phyloP scores from a whole-genome alignment of 805 yeast species.

The Vanderwaltozyma yarrowii region DNA sequence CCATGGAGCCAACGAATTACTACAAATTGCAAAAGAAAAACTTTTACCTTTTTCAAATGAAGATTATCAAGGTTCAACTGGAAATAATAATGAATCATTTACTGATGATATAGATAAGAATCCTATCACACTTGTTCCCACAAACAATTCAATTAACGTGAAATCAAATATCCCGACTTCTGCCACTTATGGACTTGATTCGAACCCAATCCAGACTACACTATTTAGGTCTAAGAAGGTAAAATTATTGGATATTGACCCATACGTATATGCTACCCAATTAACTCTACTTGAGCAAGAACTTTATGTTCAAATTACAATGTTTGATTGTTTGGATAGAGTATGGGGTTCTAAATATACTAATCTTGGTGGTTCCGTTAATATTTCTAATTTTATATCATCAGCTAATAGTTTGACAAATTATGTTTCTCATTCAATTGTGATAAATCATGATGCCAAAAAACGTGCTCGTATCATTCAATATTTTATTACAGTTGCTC shows the following conservation, averaged over 20 bases:
- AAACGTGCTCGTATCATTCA: constrained; percentile 58
- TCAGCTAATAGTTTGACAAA: constrained; percentile 73
- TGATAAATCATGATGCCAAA: constrained; percentile 48
- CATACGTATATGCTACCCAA: constrained; percentile 71
- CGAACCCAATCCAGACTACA: background rate
- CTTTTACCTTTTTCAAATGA: background rate
- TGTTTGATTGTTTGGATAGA: constrained; percentile 61
- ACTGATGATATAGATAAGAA: background rate
- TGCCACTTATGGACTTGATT: background rate
- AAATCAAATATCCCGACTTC: background rate
- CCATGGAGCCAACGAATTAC: constrained; percentile 32
- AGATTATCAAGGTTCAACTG: background rate
- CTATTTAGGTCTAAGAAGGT: constrained; percentile 27
- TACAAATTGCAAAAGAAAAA: constrained; percentile 24
- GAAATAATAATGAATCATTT: background rate
- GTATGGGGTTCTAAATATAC: constrained; percentile 64
- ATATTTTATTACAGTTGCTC: constrained; percentile 70
- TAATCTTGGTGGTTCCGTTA: constrained; percentile 30
- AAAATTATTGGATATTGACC: constrained; percentile 55
- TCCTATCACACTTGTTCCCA: no score
- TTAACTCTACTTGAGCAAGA: constrained; percentile 63
- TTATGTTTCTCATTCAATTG: constrained; percentile 64
- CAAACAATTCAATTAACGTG: background rate
- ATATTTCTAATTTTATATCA: constrained; percentile 50
- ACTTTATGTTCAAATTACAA: constrained; percentile 51